Evolutionary conservation across 352 stramenopile species (phyloP), one percentile per base, ranked within the genome.

Genomic region (Phytophthora europaea): DNA sequence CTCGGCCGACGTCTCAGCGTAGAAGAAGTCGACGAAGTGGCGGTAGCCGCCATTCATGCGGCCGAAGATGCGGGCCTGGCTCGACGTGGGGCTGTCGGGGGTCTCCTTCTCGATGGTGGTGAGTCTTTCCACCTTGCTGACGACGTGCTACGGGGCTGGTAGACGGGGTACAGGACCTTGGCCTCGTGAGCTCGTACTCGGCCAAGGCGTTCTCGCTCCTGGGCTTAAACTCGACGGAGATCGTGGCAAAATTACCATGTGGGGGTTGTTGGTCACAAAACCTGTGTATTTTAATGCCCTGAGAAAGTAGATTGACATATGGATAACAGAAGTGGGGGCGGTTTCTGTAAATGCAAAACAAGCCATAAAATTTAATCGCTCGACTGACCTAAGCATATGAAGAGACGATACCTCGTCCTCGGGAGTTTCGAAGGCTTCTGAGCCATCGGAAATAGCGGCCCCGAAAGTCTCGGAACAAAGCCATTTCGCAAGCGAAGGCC

Each of bases 21-120:
- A 93, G 62, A 85, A 89, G 51, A 93, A 91, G 65, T 92, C 84
- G 68, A 94, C 85, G 33, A 91, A 80, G 52, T 92, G 67, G 33
- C 77, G 77, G 69, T 88, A 93, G 65, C 91, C 75, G 69, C 84
- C 80, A 34, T 80, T 79, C 34, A 94, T 82, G 36, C 82, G 75
- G 26, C 85, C 87, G 48, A 92, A 91, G 57, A 93, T 80, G 28
- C 87, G 87, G 43, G 77, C 87, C 51, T 72, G 33, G 31, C 68
- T 75, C n/a, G 57, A 12, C 3, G 67, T 67, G 12, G 40, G 56
- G 51, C 53, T 71, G 61, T 73, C 34, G 6, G 57, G 70, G 10
- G 59, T 75, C 38, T 82, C 75, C 56, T 81, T 82, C 52, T 71
- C 69, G 52, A 86, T 76, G 15, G 79, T 73, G 53, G 74, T 86